Conservation (phyloP, 345 rosid genomes). For the Leavenworthia alabamica region DNA sequence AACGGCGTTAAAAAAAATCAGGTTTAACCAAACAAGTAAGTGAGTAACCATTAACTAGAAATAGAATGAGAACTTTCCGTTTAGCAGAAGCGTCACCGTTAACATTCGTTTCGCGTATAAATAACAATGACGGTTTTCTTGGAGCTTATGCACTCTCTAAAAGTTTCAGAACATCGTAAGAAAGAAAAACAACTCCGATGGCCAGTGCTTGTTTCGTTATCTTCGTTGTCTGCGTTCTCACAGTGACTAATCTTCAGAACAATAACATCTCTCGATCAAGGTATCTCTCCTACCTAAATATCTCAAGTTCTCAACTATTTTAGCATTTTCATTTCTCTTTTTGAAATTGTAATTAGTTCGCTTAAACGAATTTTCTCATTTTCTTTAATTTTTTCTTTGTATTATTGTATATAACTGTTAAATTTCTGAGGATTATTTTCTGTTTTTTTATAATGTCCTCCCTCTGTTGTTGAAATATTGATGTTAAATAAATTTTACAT, state of each 20-base stretch:
- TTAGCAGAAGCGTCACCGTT: background rate
- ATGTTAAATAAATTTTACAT: too few species aligned
- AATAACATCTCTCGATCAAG: slow-evolving; percentile 1
- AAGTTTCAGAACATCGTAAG: background rate
- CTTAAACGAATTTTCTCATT: background rate
- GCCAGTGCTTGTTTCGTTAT: background rate
- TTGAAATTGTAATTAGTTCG: too few species aligned
- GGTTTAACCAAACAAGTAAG: background rate
- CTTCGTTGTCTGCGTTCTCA: background rate
- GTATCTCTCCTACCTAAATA: background rate
- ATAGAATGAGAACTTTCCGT: background rate
- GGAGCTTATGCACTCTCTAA: slow-evolving; percentile 14
- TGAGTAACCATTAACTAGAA: background rate
- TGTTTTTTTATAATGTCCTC: too few species aligned
- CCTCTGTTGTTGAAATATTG: too few species aligned
- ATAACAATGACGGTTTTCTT: slow-evolving; percentile 6
- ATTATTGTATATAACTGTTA: background rate
- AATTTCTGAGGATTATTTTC: background rate
- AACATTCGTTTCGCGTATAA: background rate
- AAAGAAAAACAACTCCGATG: background rate
- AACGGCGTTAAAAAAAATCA: slow-evolving; percentile 14
- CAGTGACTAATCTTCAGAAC: background rate
- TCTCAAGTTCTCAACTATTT: background rate
- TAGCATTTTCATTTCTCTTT: background rate
- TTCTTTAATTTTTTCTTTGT: background rate